phyloP scores from a whole-genome alignment of 345 rosid genomes.

The Crucihimalaya himalaica region DNA sequence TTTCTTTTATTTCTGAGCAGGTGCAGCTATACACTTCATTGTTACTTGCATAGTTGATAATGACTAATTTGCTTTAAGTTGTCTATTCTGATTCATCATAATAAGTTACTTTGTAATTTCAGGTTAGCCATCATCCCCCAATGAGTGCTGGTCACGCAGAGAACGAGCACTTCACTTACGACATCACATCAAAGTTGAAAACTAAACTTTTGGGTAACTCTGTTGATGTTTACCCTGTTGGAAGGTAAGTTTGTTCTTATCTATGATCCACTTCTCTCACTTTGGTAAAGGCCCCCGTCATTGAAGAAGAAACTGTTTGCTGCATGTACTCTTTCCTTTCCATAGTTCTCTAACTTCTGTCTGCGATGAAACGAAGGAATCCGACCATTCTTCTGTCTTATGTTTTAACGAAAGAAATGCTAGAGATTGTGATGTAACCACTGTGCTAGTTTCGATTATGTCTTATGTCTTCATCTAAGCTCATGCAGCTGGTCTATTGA shows the following conservation, averaged over 20 bases:
- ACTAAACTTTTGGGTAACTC: conserved; percentile 84
- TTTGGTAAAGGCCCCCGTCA: neutral
- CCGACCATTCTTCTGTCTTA: neutral
- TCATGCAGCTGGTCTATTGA: conserved; percentile 9
- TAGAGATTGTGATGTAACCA: neutral
- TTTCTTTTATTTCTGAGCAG: conserved; percentile 87
- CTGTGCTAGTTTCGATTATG: neutral
- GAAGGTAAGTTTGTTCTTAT: conserved; percentile 48
- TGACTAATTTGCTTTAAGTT: neutral
- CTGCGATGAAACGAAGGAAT: conserved; percentile 1
- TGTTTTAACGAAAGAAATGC: neutral
- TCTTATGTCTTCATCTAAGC: conserved; percentile 14
- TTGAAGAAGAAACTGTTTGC: neutral
- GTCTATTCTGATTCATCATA: neutral
- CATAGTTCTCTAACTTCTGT: neutral
- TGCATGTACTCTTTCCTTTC: conserved; percentile 6
- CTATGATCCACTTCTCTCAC: conserved; percentile 6
- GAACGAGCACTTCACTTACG: conserved; percentile 82
- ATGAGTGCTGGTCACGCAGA: conserved; percentile 95
- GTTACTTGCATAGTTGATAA: neutral
- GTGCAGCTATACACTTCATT: conserved; percentile 41
- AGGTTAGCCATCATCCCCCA: conserved; percentile 97
- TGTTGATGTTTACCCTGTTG: conserved; percentile 69
- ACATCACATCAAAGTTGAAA: conserved; percentile 81
- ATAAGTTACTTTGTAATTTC: conserved; percentile 28